phyloP scores from a whole-genome alignment of 1,139 yeast genomes.

The Spencermartinsiella ligniputridi region DNA sequence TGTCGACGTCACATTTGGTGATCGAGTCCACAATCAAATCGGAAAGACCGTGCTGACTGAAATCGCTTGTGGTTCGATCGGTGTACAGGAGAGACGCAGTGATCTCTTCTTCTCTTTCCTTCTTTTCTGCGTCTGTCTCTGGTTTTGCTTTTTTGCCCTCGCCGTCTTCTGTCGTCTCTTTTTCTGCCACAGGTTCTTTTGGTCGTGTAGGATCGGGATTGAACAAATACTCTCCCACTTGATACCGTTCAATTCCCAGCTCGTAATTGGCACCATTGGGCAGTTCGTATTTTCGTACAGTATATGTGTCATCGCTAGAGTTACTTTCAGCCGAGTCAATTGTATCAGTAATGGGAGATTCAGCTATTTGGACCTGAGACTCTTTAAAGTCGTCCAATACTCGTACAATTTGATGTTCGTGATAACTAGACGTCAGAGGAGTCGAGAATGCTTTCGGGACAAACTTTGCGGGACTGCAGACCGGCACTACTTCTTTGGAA shows the following conservation, averaged over 20 bases:
- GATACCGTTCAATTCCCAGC: conserved; percentile 58
- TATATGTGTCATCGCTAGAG: conserved; percentile 38
- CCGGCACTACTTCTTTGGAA: conserved; percentile 27
- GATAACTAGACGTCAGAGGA: conserved; percentile 25
- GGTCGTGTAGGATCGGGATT: conserved; percentile 29
- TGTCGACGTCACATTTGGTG: conserved; percentile 70
- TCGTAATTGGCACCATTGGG: conserved; percentile 63
- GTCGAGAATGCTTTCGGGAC: conserved; percentile 31
- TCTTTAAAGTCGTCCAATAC: conserved; percentile 62
- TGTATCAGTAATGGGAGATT: conserved; percentile 38
- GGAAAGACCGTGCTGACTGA: conserved; percentile 48
- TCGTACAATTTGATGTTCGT: conserved; percentile 28
- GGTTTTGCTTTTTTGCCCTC: conserved; percentile 16
- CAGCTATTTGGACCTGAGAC: conserved; percentile 33
- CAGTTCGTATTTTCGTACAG: conserved; percentile 55
- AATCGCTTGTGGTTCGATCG: conserved; percentile 20
- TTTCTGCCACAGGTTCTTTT: conserved; percentile 7
- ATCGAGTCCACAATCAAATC: conserved; percentile 68
- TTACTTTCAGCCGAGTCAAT: conserved; percentile 13
- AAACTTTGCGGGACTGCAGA: conserved; percentile 37
- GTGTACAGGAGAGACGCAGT: conserved; percentile 19
- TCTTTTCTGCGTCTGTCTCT: conserved; percentile 17
- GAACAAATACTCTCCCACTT: conserved; percentile 71
- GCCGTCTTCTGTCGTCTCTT: conserved; percentile 16
- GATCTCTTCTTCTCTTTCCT: conserved; percentile 14